Evolutionary conservation across 2,329 filamentous ascomycete genomes (phyloP), one percentile per base, ranked within the genome.

Genomic region (Hypocrella siamensis): DNA sequence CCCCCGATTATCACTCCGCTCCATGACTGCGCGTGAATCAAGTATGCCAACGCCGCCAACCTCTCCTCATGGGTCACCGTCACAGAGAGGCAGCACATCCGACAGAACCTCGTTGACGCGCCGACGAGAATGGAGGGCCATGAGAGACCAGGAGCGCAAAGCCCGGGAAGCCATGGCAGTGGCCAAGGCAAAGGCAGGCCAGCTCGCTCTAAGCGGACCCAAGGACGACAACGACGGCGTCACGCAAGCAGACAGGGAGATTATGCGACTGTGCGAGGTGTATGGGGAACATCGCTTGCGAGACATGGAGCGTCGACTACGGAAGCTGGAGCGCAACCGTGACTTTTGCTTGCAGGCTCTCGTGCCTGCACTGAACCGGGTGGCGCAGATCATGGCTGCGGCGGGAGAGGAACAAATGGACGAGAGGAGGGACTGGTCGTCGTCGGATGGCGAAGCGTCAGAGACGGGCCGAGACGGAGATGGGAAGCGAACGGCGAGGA

Each of bases 291-390:
- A 54, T 15, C 60, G 56, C 6, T 45, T 62, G 12, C 52, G 51
- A 17, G 65, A 69, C 25, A 58, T 67, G 46, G 62, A 66, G 38
- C 52, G 51, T 9, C 57, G 64, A 2, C 44, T 68, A 10, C 53
- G 56, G 6, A 49, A 52, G 12, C 51, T 68, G 2, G 64, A 69
- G 45, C 51, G 53, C 12, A 60, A 62, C 30, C 57, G 60, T 26
- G 61, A 67, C 25, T 46, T 59, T 3, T 60, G 60, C 56, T 44
- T 61, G 26, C 49, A 54, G 11, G 56, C 61, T 3, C 43, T 68
- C 17, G 47, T 59, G 3, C 58, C 61, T 4, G 49, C 67, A 4
- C 46, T 67, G 25, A 55, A 63, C 22, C 58, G 54, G 19, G 48
- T 67, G 19, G 57, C 59, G 40, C 46, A 51, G 16, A 50, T 48